phyloP scores from a whole-genome alignment of 2,329 filamentous ascomycete species.

The Colletotrichum truncatum region DNA sequence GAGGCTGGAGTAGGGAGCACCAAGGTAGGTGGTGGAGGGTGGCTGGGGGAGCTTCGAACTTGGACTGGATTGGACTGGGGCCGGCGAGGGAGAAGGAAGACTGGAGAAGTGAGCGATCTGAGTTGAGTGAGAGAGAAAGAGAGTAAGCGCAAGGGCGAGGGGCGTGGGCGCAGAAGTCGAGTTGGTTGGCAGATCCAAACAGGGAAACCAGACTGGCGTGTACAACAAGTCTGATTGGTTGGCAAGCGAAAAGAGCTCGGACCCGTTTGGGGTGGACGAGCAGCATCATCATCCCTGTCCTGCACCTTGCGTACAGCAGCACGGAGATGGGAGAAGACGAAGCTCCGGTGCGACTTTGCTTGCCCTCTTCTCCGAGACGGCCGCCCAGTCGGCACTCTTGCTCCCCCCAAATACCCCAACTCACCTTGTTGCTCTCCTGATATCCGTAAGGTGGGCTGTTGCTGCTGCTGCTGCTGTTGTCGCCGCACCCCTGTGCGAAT shows the following conservation, averaged over 20 bases:
- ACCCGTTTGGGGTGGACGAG: conserved; percentile 6
- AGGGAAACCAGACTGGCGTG: conserved; percentile 16
- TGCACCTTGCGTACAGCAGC: neutral
- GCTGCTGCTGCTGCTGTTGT: neutral
- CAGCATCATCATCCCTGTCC: conserved; percentile 31
- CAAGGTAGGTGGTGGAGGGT: conserved; percentile 26
- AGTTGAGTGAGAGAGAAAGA: neutral
- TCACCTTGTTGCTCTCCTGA: neutral
- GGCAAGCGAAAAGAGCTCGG: conserved; percentile 26
- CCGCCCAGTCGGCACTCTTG: too few relatives aligned
- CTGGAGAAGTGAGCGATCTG: neutral
- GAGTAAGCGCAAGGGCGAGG: neutral
- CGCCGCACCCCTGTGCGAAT: conserved; percentile 23
- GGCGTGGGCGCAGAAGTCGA: conserved; percentile 19
- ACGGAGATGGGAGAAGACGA: neutral
- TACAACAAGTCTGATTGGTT: conserved; percentile 23
- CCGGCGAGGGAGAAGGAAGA: conserved; percentile 6
- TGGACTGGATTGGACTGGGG: conserved; percentile 19
- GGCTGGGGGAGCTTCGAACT: conserved; percentile 28
- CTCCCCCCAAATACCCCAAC: neutral
- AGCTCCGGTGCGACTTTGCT: conserved; percentile 7
- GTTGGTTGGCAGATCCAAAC: conserved; percentile 25
- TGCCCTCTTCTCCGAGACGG: neutral
- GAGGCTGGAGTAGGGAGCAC: conserved; percentile 11
- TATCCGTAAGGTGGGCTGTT: neutral